Conservation (phyloP, 2,329 filamentous ascomycete genomes). For the Neoascochyta sp. region DNA sequence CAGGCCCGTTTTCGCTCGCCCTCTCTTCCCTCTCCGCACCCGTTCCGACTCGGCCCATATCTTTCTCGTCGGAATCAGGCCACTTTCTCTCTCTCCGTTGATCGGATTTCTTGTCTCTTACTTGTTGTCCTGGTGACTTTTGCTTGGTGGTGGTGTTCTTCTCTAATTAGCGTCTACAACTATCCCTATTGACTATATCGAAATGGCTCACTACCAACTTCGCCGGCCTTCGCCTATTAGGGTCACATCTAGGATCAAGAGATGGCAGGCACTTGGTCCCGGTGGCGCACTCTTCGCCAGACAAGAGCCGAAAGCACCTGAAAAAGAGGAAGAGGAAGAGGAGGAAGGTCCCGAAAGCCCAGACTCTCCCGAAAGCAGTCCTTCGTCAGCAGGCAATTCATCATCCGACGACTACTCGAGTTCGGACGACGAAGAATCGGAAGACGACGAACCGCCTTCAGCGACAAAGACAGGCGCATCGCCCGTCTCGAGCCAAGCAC, state of each 20-base stretch:
- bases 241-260: conserved; percentile 12
- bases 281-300: conserved; percentile 6
- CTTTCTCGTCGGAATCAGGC: conserved; percentile 15
- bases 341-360: conserved; percentile 20
- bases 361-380: conserved; percentile 19
- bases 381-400: conserved; percentile 7
- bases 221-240: conserved; percentile 27
- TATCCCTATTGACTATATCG: conserved; percentile 3
- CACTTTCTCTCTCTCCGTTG: conserved; percentile 27
- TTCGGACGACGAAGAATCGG: conserved; percentile 15
- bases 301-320: conserved; percentile 2
- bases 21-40: conserved; percentile 14
- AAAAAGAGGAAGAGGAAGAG: conserved; percentile 6
- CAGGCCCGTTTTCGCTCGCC: conserved; percentile 20
- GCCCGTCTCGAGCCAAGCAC: conserved; percentile 1
- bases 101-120: conserved; percentile 24
- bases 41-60: conserved; percentile 15
- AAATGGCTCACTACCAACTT: conserved; percentile 28
- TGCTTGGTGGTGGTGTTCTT: conserved; percentile 4
- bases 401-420: conserved; percentile 11
- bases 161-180: conserved; percentile 5
- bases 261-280: conserved; percentile 18
- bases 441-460: conserved; percentile 15
- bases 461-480: conserved; percentile 5
- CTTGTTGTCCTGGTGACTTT: conserved; percentile 30